Percentiles rank a stretch among this genome's conserved stretches.
Evolutionary conservation across 1,284 basidiomycete genomes (phyloP).

Genomic region (Ceratobasidium sp.): DNA sequence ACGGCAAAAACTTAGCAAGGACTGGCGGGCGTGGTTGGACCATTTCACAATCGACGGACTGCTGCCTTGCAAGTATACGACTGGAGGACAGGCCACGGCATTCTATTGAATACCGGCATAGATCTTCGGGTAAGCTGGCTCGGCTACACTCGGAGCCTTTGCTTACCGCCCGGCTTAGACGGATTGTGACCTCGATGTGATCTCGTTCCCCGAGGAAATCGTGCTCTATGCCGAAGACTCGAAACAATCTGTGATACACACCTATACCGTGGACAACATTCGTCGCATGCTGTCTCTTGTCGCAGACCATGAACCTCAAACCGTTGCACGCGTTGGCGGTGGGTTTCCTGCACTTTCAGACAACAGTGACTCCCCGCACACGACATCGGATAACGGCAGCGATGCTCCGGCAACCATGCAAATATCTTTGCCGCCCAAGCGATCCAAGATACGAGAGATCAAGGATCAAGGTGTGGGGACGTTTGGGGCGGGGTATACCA

Average conservation of each 20-base stretch:
- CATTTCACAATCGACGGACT: slow-evolving; percentile 2
- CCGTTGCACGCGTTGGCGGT: slow-evolving; percentile 31
- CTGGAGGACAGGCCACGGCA: slow-evolving; percentile 28
- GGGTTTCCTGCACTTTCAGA: slow-evolving; percentile 12
- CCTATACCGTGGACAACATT: slow-evolving; percentile 31
- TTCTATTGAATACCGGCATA: slow-evolving; percentile 38
- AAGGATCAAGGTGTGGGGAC: slow-evolving; percentile 32
- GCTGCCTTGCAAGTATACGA: slow-evolving; percentile 40
- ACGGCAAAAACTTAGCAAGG: background rate
- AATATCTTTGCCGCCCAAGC: slow-evolving; percentile 28
- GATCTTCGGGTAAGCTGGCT: slow-evolving; percentile 8
- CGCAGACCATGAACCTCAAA: slow-evolving; percentile 20
- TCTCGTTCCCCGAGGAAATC: slow-evolving; percentile 40
- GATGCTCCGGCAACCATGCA: slow-evolving; percentile 5
- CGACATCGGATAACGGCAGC: background rate
- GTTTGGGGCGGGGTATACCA: slow-evolving; percentile 41
- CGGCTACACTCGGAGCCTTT: background rate
- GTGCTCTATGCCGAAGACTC: slow-evolving; percentile 42
- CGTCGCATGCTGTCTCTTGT: slow-evolving; percentile 44
- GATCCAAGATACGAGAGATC: slow-evolving; percentile 22
- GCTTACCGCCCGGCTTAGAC: slow-evolving; percentile 9
- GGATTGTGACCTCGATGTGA: slow-evolving; percentile 40
- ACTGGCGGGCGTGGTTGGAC: slow-evolving; percentile 35
- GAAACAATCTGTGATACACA: slow-evolving; percentile 29
- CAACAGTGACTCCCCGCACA: slow-evolving; percentile 4